These are phyloP conservation scores for Pichia sp. DNA, from an alignment of 1,139 yeast species.

Conservation along the genomic window DNA sequence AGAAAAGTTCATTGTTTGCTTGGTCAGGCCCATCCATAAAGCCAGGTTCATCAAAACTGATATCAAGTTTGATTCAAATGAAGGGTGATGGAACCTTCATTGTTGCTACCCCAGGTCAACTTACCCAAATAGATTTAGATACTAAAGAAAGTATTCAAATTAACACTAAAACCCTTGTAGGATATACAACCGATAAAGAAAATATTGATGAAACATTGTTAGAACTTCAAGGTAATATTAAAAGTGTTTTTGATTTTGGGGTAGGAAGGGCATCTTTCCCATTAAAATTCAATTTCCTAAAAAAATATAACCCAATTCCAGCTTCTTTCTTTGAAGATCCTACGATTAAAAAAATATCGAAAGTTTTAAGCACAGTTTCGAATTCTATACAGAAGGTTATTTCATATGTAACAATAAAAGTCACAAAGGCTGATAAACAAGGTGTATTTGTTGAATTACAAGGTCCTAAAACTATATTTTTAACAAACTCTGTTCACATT, in stretches of 20 bases:
- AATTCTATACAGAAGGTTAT: not conserved
- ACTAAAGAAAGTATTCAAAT: slow-evolving; percentile 34
- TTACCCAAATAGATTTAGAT: slow-evolving; percentile 31
- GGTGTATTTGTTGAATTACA: slow-evolving; percentile 10
- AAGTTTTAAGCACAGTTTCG: not conserved
- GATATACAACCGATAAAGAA: slow-evolving; percentile 22
- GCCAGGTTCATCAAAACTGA: slow-evolving; percentile 16
- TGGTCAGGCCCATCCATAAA: slow-evolving; percentile 41
- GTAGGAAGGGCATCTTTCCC: slow-evolving; percentile 15
- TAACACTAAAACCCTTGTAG: slow-evolving; percentile 35
- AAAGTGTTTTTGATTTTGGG: slow-evolving; percentile 22
- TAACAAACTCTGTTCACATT: slow-evolving; percentile 22
- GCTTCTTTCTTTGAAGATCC: slow-evolving; percentile 1
- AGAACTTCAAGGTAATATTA: slow-evolving; percentile 11
- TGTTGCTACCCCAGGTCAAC: slow-evolving; percentile 34
- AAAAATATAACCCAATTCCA: slow-evolving; percentile 6
- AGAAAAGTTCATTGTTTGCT: slow-evolving; percentile 35
- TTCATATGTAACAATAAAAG: not conserved
- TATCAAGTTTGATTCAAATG: slow-evolving; percentile 24
- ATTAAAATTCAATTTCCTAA: slow-evolving; percentile 1
- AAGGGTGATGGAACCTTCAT: slow-evolving; percentile 38
- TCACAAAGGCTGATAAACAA: not conserved
- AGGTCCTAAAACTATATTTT: slow-evolving; percentile 28
- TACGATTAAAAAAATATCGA: not conserved
- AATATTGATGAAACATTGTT: slow-evolving; percentile 2